A percentile compares a stretch with the other conserved stretches of the same genome.
These are phyloP conservation scores for Aspergillus caelatus DNA, from an alignment of 2,329 filamentous ascomycete genomes.

Conservation along the genomic window DNA sequence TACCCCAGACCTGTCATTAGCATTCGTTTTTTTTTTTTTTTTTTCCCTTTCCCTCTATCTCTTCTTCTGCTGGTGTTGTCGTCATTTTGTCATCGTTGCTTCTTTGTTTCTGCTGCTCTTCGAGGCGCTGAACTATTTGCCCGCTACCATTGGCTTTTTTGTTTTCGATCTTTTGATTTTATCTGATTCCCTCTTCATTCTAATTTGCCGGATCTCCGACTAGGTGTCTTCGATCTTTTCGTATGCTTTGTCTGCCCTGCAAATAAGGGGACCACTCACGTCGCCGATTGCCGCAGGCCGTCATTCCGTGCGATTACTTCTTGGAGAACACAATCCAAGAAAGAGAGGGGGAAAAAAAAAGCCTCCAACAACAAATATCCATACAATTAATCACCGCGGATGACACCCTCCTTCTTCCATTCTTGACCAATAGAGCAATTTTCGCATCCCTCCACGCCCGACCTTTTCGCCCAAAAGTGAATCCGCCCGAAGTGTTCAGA, in stretches of 20 bases:
- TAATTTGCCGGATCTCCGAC: slow-evolving; percentile 2
- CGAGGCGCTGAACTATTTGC: background rate
- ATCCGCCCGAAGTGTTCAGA: slow-evolving; percentile 9
- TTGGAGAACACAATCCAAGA: background rate
- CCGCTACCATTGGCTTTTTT: slow-evolving; percentile 5
- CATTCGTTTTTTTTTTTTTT: slow-evolving; percentile 1
- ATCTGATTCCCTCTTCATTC: slow-evolving; percentile 5
- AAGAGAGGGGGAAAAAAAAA: background rate
- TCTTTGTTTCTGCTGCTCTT: slow-evolving; percentile 4
- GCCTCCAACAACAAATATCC: background rate
- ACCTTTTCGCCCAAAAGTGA: slow-evolving; percentile 14
- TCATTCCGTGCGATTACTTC: slow-evolving; percentile 21
- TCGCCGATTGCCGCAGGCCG: slow-evolving; percentile 26
- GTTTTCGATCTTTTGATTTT: slow-evolving; percentile 2
- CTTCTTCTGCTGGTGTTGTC: slow-evolving; percentile 2
- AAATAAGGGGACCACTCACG: slow-evolving; percentile 13
- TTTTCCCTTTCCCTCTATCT: slow-evolving; percentile 8
- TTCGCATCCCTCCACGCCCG: slow-evolving; percentile 6
- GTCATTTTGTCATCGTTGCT: slow-evolving; percentile 2
- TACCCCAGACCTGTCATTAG: slow-evolving; percentile 21
- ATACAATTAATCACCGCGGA: slow-evolving; percentile 15
- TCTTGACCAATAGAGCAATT: slow-evolving; percentile 15
- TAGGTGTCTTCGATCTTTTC: slow-evolving; percentile 9
- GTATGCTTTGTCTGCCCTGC: slow-evolving; percentile 6
- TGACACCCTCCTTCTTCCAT: slow-evolving; percentile 19